These are phyloP conservation scores for Tardiomyces digboiensis DNA, from an alignment of 1,139 yeast species.

Conservation along the genomic window DNA sequence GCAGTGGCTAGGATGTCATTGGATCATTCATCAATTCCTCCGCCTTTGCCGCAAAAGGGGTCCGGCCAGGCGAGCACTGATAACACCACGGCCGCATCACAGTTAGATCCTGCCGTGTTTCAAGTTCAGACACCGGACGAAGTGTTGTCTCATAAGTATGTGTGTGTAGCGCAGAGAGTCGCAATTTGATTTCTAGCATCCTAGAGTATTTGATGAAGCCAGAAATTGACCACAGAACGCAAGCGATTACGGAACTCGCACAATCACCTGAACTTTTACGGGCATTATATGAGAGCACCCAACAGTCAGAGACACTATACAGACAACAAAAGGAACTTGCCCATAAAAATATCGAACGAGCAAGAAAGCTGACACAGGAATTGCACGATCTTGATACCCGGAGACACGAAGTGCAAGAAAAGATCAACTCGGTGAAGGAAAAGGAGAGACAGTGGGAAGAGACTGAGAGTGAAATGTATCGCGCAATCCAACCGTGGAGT, in stretches of 20 bases:
- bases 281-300: not conserved
- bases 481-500: not conserved
- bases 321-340: not conserved
- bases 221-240: not conserved
- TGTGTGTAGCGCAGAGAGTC: no score
- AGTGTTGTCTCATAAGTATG: not conserved
- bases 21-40: no score
- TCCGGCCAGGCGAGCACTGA: not conserved
- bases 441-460: not conserved
- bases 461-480: not conserved
- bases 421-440: not conserved
- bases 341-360: not conserved
- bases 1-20: no score
- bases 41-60: not conserved
- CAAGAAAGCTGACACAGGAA: not conserved
- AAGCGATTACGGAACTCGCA: not conserved
- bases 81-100: not conserved
- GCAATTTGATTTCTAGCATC: no score
- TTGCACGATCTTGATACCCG: not conserved
- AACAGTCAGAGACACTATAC: not conserved
- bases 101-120: not conserved
- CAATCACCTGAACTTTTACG: not conserved
- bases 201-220: no score
- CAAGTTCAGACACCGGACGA: not conserved
- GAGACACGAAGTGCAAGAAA: not conserved